These are phyloP conservation scores for Teratosphaeria pseudoeucalypti DNA, from an alignment of 2,329 filamentous ascomycete genomes.

Conservation along the genomic window DNA sequence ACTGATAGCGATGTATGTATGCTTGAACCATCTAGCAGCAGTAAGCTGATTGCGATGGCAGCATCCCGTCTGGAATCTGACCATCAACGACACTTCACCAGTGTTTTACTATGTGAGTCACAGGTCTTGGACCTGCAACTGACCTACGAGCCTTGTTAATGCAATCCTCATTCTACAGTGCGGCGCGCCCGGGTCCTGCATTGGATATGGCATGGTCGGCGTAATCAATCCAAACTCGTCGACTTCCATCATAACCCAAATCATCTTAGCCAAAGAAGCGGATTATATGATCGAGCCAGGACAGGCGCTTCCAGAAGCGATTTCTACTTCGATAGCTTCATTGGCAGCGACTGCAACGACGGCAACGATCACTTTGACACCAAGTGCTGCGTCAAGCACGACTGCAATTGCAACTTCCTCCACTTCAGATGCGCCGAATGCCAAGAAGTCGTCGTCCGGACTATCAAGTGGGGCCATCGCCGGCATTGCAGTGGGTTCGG, in stretches of 20 bases:
- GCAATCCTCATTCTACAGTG: conserved; percentile 38
- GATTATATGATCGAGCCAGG: conserved; percentile 29
- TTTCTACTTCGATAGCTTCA: conserved; percentile 11
- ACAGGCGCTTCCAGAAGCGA: conserved; percentile 30
- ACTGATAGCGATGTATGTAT: not conserved
- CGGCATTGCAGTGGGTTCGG: conserved; percentile 52
- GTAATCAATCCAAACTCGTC: conserved; percentile 53
- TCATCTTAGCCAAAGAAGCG: conserved; percentile 17
- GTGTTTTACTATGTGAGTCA: conserved; percentile 35
- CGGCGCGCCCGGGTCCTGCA: conserved; percentile 56
- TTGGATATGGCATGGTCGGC: conserved; percentile 59
- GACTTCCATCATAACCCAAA: conserved; percentile 18
- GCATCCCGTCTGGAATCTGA: conserved; percentile 18
- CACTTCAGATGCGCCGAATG: conserved; percentile 4
- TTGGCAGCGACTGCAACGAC: conserved; percentile 14
- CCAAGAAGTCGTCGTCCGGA: conserved; percentile 5
- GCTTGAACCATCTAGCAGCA: too few relatives aligned
- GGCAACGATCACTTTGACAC: conserved; percentile 7
- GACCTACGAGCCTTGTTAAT: not conserved
- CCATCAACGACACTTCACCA: conserved; percentile 52
- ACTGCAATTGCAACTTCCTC: conserved; percentile 1
- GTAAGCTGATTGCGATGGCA: conserved; percentile 9
- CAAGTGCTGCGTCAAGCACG: conserved; percentile 8
- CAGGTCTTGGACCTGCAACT: too few relatives aligned
- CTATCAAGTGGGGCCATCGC: conserved; percentile 33